Percentiles rank a stretch among this genome's conserved stretches.
phyloP scores from a whole-genome alignment of 345 rosid genomes.

The Dovyalis caffra region DNA sequence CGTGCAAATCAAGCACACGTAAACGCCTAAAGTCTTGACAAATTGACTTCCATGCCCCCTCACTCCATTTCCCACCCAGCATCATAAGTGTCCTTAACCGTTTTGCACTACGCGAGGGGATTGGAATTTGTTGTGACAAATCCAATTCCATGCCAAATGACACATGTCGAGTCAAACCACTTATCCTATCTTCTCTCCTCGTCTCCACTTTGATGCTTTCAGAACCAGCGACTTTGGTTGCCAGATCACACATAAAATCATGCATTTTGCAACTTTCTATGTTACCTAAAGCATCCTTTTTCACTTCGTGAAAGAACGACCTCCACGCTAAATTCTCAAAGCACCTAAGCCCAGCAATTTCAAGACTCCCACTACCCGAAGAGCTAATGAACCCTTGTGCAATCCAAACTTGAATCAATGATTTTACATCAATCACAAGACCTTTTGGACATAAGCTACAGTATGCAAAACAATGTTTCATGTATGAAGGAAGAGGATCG shows the following conservation, averaged over 20 bases:
- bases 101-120: not conserved
- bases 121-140: not conserved
- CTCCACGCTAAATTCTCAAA: not conserved
- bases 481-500: not conserved
- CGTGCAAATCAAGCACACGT: not conserved
- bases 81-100: not conserved
- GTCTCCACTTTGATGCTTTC: not conserved
- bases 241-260: constrained; percentile 28
- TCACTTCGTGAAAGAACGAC: not conserved
- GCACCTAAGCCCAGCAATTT: not conserved
- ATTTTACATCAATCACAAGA: too few species aligned
- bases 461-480: not conserved
- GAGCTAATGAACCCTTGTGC: too few species aligned
- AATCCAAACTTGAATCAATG: too few species aligned
- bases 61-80: too few species aligned
- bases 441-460: too few species aligned
- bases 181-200: not conserved
- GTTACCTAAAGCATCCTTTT: not conserved
- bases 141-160: not conserved
- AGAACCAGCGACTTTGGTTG: constrained; percentile 7
- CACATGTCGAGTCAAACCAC: constrained; percentile 6
- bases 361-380: not conserved
- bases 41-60: not conserved
- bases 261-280: constrained; percentile 12
- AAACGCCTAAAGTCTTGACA: not conserved